Percentiles rank a stretch among this genome's conserved stretches.
These are phyloP conservation scores for Aspergillus sp. DNA, from an alignment of 2,329 filamentous ascomycete species.

Conservation along the genomic window DNA sequence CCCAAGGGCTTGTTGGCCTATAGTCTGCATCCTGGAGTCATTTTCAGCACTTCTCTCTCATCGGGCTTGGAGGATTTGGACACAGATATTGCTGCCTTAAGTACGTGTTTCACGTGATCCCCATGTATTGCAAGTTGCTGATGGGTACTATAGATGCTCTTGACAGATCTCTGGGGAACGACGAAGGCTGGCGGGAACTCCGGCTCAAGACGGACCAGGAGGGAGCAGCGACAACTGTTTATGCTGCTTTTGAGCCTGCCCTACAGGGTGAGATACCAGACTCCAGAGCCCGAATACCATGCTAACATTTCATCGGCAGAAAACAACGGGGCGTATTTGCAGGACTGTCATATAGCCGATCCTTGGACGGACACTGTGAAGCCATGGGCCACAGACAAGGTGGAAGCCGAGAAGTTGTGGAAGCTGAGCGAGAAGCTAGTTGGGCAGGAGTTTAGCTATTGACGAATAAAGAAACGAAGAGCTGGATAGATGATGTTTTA, in stretches of 20 bases:
- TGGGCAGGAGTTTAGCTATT: conserved; percentile 36
- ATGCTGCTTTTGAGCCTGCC: conserved; percentile 32
- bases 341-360: conserved; percentile 42
- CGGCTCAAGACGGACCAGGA: conserved; percentile 24
- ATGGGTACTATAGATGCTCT: background rate
- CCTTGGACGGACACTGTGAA: conserved; percentile 36
- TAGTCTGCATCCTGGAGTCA: conserved; percentile 30
- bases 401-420: conserved; percentile 47
- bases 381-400: conserved; percentile 23
- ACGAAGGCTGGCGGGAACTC: conserved; percentile 20
- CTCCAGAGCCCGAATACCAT: background rate
- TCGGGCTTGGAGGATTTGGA: conserved; percentile 16
- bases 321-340: conserved; percentile 40
- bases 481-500: background rate
- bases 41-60: conserved; percentile 23
- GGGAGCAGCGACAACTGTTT: conserved; percentile 34
- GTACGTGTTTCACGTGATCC: conserved; percentile 5
- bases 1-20: conserved; percentile 23
- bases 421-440: conserved; percentile 48
- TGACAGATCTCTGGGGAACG: conserved; percentile 19
- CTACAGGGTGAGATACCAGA: conserved; percentile 17
- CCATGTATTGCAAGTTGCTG: background rate
- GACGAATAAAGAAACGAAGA: background rate
- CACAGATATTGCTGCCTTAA: conserved; percentile 14
- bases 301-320: conserved; percentile 9